Conservation (phyloP, 805 yeast genomes). For the Pichia californica region DNA sequence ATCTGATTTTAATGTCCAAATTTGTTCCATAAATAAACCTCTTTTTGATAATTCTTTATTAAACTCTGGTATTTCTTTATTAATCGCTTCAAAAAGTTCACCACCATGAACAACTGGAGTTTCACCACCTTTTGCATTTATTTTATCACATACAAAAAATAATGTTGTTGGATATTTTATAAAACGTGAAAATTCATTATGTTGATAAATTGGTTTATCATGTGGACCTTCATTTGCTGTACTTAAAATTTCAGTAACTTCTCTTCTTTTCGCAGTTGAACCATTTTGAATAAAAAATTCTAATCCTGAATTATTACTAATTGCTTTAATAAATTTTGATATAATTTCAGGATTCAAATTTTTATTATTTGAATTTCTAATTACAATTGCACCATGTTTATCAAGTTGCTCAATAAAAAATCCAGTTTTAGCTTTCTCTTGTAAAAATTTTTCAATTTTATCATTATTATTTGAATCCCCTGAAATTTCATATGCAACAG, state of each 20-base stretch:
- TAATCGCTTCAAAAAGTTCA: slow-evolving; percentile 23
- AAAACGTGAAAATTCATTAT: slow-evolving; percentile 31
- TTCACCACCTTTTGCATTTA: slow-evolving; percentile 26
- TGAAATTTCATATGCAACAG: slow-evolving; percentile 40
- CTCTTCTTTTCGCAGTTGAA: slow-evolving; percentile 23
- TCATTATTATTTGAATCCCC: slow-evolving; percentile 26
- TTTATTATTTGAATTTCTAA: slow-evolving; percentile 20
- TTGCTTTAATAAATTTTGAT: slow-evolving; percentile 18
- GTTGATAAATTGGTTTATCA: slow-evolving; percentile 22
- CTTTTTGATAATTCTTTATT: slow-evolving; percentile 17
- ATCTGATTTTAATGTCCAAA: slow-evolving; percentile 21
- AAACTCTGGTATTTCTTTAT: slow-evolving; percentile 19
- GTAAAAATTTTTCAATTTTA: neutral
- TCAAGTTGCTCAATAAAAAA: slow-evolving; percentile 1
- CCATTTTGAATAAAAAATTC: slow-evolving; percentile 27
- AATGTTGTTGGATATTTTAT: slow-evolving; percentile 24
- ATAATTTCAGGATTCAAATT: slow-evolving; percentile 22
- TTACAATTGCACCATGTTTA: slow-evolving; percentile 27
- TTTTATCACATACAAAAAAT: slow-evolving; percentile 21
- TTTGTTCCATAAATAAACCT: slow-evolving; percentile 26
- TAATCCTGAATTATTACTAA: slow-evolving; percentile 20
- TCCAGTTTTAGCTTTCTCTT: neutral
- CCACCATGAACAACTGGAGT: slow-evolving; percentile 32
- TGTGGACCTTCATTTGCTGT: slow-evolving; percentile 32
- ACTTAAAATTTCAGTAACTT: slow-evolving; percentile 20